Percentiles rank a stretch among this genome's conserved stretches.
phyloP scores from a whole-genome alignment of 495 filamentous ascomycete species.

The Apiosordaria backusii region DNA sequence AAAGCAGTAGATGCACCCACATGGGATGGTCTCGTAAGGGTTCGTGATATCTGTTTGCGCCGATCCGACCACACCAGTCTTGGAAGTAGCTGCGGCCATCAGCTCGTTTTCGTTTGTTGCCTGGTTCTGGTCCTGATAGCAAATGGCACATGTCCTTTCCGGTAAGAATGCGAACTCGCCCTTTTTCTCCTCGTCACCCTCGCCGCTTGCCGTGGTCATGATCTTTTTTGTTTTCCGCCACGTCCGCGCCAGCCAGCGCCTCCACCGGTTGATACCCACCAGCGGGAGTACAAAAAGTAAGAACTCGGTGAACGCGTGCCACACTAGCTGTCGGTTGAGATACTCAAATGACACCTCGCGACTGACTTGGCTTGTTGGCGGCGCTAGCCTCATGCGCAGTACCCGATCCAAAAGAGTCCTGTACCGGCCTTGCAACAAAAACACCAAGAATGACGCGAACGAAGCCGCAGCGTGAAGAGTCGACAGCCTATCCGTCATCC shows the following conservation, averaged over 20 bases:
- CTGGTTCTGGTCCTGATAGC: conserved; percentile 88
- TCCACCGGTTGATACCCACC: conserved; percentile 89
- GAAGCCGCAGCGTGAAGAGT: conserved; percentile 74
- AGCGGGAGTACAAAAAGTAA: conserved; percentile 91
- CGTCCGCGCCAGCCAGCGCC: conserved; percentile 77
- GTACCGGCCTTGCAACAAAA: conserved; percentile 85
- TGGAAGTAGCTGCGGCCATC: conserved; percentile 53
- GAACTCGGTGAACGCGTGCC: conserved; percentile 99
- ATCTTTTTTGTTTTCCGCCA: conserved; percentile 73
- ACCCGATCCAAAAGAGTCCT: conserved; percentile 85
- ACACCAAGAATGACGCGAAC: conserved; percentile 81
- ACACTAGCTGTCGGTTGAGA: conserved; percentile 93
- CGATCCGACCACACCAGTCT: conserved; percentile 75
- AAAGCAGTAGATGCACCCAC: conserved; percentile 93
- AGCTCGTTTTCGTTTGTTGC: conserved; percentile 65
- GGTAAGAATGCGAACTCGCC: conserved; percentile 84
- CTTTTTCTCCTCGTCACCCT: conserved; percentile 48
- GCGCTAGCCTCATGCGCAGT: conserved; percentile 78
- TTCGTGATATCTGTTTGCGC: conserved; percentile 95
- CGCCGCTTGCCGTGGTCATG: conserved; percentile 46
- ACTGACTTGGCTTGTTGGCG: conserved; percentile 74
- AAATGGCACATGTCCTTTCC: conserved; percentile 95
- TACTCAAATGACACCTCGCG: conserved; percentile 97
- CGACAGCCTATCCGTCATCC: conserved; percentile 63
- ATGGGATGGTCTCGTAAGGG: conserved; percentile 88